Evolutionary conservation across 2,329 filamentous ascomycete genomes (phyloP).

Genomic region (Elsinoe ampelina): DNA sequence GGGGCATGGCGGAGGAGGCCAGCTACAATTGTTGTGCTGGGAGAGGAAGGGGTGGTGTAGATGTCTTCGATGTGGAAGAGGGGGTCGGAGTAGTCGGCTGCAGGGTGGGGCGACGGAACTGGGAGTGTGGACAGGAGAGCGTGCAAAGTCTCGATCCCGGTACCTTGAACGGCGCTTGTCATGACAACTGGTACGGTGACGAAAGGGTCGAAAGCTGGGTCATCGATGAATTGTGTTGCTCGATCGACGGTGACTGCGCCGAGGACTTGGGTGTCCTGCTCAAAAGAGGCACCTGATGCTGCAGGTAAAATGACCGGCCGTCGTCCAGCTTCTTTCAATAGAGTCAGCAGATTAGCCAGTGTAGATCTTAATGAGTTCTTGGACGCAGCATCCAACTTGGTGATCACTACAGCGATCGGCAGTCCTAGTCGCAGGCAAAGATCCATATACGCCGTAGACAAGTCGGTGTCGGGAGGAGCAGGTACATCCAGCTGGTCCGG

Average conservation of each 20-base stretch:
- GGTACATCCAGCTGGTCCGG: not conserved
- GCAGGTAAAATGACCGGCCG: slow-evolving; percentile 59
- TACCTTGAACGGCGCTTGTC: slow-evolving; percentile 77
- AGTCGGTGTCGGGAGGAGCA: slow-evolving; percentile 52
- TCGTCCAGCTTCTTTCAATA: slow-evolving; percentile 65
- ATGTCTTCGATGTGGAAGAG: slow-evolving; percentile 89
- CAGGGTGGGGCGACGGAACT: slow-evolving; percentile 34
- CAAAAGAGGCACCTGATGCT: slow-evolving; percentile 21
- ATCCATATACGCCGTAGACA: slow-evolving; percentile 71
- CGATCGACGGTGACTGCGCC: slow-evolving; percentile 48
- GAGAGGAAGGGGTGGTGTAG: slow-evolving; percentile 52
- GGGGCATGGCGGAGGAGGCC: slow-evolving; percentile 74
- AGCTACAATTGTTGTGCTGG: slow-evolving; percentile 55
- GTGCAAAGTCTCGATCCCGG: slow-evolving; percentile 72
- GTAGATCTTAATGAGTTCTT: slow-evolving; percentile 60
- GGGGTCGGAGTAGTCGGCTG: slow-evolving; percentile 22
- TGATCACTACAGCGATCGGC: slow-evolving; percentile 73
- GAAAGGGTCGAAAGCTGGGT: slow-evolving; percentile 39
- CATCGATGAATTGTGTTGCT: slow-evolving; percentile 47
- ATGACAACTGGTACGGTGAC: slow-evolving; percentile 71
- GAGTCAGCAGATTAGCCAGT: slow-evolving; percentile 63
- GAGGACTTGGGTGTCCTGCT: slow-evolving; percentile 48
- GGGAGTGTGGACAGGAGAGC: slow-evolving; percentile 70
- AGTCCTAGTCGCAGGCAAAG: slow-evolving; percentile 73
- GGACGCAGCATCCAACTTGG: slow-evolving; percentile 81